Evolutionary conservation across 2,329 filamentous ascomycete species (phyloP).

Genomic region (Davidsoniella eucalypti): DNA sequence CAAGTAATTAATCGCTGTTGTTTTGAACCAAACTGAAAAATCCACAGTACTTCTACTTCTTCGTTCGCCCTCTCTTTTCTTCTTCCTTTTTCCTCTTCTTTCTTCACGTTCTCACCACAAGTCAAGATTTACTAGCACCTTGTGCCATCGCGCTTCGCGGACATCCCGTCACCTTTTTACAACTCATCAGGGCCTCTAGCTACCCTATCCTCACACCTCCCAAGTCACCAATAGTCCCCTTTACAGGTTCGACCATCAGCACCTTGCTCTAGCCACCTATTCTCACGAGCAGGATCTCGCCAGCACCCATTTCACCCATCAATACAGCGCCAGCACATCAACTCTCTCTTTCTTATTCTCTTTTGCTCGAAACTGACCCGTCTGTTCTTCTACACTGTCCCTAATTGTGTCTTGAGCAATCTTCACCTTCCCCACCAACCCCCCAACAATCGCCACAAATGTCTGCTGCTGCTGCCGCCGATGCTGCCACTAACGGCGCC

Average conservation of each 20-base stretch:
- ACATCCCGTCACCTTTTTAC: constrained; percentile 24
- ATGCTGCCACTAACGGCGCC: constrained; percentile 11
- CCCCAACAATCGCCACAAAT: constrained; percentile 44
- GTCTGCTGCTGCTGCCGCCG: constrained; percentile 45
- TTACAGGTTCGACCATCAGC: constrained; percentile 12
- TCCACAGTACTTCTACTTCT: constrained; percentile 13
- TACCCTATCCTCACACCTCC: constrained; percentile 47
- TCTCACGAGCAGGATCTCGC: constrained; percentile 10
- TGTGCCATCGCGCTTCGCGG: constrained; percentile 19
- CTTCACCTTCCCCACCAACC: constrained; percentile 33
- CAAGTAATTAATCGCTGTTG: neutral
- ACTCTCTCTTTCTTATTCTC: neutral
- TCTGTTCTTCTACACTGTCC: constrained; percentile 27
- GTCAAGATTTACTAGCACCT: constrained; percentile 16
- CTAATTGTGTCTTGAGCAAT: constrained; percentile 40
- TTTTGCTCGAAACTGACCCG: neutral
- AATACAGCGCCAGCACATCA: neutral
- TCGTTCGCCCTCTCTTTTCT: constrained; percentile 17
- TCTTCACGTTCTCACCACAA: constrained; percentile 25
- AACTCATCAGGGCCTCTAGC: constrained; percentile 72
- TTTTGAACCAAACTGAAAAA: neutral
- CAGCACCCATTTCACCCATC: neutral
- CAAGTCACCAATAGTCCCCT: constrained; percentile 9
- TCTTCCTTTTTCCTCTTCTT: constrained; percentile 14
- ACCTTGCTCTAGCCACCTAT: constrained; percentile 12